Base-by-base conservation (phyloP, 2,329 filamentous ascomycete species). In the Colletotrichum sp. region DNA sequence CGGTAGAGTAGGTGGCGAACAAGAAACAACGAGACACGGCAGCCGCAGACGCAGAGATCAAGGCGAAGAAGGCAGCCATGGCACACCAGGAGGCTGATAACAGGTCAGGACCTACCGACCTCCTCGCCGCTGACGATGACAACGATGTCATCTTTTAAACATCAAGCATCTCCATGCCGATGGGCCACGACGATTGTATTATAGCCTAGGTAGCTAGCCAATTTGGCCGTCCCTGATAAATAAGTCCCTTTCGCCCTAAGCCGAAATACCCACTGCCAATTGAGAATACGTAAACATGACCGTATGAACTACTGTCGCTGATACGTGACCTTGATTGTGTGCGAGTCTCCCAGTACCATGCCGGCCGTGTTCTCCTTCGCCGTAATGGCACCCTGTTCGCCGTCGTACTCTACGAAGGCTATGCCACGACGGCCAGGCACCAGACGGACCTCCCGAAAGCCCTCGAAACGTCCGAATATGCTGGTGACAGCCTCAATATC, bases 351-450 rank as follows among this genome's bases (percentile, higher is more conserved):
- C 80, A 99, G 88, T 28, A 92, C 89, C 92, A 97, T 96, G 26
- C 95, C 95, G 15, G 95, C 94, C 36, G 95, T 98, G 78, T 94
- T 95, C 89, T 99, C 96, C 89, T 98, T 99, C 21, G 97, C 97
- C 71, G 93, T 93, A 81, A 98, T 98, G 32, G 97, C 96, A 57
- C 95, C 96, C 64, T 93, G 90, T 87, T 99, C 96, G 79, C 92
- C 93, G 81, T 98, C 95, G 87, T 99, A 99, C 85, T 99, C 97
- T 76, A 98, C 95, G 84, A 99, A 99, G 1, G 96, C 97, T 84
- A 99, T 96, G 5, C 95, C 95, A 78, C 92, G 93, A 68, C 96
- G 90, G 34, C 95, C 95, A 8, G 96, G 96, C 62, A 99, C 96
- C 83, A 95, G 86, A 81, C 97, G 92, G 62, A 98, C 95, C 87